Base-by-base conservation (phyloP, 2,329 filamentous ascomycete genomes). In the Fusarium pininemorale region DNA sequence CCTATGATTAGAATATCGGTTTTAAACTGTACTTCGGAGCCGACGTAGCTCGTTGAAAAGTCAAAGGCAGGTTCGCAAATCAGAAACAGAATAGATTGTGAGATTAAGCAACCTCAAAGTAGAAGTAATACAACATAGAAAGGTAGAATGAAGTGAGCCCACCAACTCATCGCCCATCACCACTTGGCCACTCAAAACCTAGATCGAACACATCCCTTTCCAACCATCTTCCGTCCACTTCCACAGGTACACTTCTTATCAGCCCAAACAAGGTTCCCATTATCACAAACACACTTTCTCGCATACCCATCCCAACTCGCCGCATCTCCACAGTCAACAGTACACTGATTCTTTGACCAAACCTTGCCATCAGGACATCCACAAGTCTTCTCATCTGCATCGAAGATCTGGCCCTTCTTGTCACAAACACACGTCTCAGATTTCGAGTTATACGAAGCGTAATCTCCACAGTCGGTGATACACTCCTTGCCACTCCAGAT, bases 231-330 rank as follows among this genome's bases (percentile, higher is more conserved):
- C 7, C 10, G 20, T 7, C 51, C 35, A 2, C 3, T 55, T 0
- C 35, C 32, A 55, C 51, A 55, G 3, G 35, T 13, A 28, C 35
- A 39, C 35, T 55, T 55, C 51, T 55, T 55, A n/a, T 55, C 51
- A 1, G 35, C 35, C 51, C 51, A 55, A 0, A 39, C 24, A 39
- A 55, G 51, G 15, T 55, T 55, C 10, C 35, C 4, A 39, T 55
- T 39, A 22, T 55, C 22, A 5, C 51, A 55, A n/a, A n/a, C 35
- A n/a, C 51, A 39, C 24, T 55, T 39, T 4, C 1, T 39, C 11
- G 11, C 51, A 28, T 55, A 28, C 7, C 14, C 51, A 28, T 55
- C 7, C 51, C 51, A 41, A 28, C 18, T 28, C 26, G 45, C 51
- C 2, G 51, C 20, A 55, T 55, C 35, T 0, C 51, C 51, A 39